Evolutionary conservation across 192 early-diverging fungal genomes (phyloP), one percentile per base, ranked within the genome.

Genomic region (Mycoemilia scoparia): DNA sequence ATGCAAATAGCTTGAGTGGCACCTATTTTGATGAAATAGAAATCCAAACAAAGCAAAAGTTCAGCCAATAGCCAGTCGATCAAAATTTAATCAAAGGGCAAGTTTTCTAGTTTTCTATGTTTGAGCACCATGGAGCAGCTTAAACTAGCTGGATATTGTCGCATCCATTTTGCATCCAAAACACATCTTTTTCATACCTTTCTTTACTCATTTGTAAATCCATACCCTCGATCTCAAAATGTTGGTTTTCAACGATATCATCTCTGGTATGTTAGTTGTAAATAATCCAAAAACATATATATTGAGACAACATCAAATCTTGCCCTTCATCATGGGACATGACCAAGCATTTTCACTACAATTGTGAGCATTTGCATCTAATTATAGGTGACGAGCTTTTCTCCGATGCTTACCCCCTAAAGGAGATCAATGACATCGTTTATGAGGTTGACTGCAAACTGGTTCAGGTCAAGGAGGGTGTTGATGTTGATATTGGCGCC

Each of bases 401-500:
- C 73, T 82, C 83, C 61, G 86, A 88, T 62, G 89, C 82, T 45
- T 89, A 70, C 60, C 57, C 66, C 33, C 29, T 83, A 43, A 71
- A 45, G 25, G 54, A 70, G 41, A 45, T 78, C 26, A 76, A 71
- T 39, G 76, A 74, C 32, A 41, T 71, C 36, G 51, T 51, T 38
- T 70, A 54, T 41, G 83, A 89, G 64, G 71, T 87, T 28, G 78
- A 93, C 63, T 79, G 79, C 59, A 47, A 66, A 48, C 65, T 79
- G 64, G 67, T 79, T 46, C 62, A 50, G 17, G 34, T 82, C 41
- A 65, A 58, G 34, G 63, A 52, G 4, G 80, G 61, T 31, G 71
- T 39, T 44, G 71, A 87, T 23, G 65, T 93, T 32, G 77, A 93
- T 54, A 88, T 81, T 40, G 86, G 86, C 61, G 89, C 79, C 58